Conservation (phyloP, 495 filamentous ascomycete species). For the Neurospora sp. region DNA sequence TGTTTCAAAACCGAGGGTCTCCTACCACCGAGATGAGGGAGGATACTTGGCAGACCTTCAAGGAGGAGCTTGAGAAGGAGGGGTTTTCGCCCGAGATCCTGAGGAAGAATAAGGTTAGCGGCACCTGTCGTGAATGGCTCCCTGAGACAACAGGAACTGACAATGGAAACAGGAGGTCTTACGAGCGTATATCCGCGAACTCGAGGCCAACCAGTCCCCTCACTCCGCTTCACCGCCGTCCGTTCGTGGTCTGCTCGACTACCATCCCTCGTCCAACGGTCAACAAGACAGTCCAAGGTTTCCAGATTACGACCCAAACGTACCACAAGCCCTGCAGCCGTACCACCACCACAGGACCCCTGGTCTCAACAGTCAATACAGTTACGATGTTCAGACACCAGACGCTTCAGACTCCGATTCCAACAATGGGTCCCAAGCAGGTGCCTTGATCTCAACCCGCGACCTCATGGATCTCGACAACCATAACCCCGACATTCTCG, state of each 20-base stretch:
- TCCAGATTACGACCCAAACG: conserved; percentile 2
- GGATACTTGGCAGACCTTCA: conserved; percentile 44
- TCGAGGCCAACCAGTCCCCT: conserved; percentile 29
- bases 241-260: conserved; percentile 28
- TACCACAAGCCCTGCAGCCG: conserved; percentile 8
- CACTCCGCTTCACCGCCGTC: conserved; percentile 29
- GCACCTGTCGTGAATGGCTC: background rate
- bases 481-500: conserved; percentile 17
- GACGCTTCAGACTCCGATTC: conserved; percentile 19
- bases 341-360: conserved; percentile 9
- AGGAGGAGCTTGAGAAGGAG: conserved; percentile 39
- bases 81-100: conserved; percentile 43
- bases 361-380: conserved; percentile 12
- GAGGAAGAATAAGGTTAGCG: conserved; percentile 38
- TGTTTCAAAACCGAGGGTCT: conserved; percentile 27
- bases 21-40: conserved; percentile 32
- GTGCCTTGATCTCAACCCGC: conserved; percentile 33
- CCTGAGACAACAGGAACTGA: background rate
- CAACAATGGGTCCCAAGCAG: conserved; percentile 12
- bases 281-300: conserved; percentile 14
- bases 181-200: conserved; percentile 44
- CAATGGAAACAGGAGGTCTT: conserved; percentile 35
- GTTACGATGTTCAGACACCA: conserved; percentile 26
- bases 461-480: conserved; percentile 35
- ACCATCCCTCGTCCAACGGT: conserved; percentile 1